Conservation (phyloP, 1,139 yeast genomes). For the Hanseniaspora uvarum region DNA sequence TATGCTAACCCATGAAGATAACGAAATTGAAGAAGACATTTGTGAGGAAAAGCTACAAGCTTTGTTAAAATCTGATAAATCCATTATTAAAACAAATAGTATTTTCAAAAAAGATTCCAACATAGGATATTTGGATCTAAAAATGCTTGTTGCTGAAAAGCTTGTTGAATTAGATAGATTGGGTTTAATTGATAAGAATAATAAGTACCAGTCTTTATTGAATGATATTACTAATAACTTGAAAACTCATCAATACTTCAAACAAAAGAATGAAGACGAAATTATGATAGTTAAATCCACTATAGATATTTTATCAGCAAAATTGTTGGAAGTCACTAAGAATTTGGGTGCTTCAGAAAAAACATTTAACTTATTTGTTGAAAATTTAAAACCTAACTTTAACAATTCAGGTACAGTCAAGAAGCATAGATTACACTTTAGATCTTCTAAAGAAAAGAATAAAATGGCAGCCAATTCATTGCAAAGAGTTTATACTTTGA, state of each 20-base stretch:
- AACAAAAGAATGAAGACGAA: conserved; percentile 54
- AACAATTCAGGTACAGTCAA: conserved; percentile 37
- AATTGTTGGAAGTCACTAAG: conserved; percentile 27
- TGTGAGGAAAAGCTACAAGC: conserved; percentile 39
- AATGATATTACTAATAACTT: conserved; percentile 82
- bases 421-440: conserved; percentile 36
- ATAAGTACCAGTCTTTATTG: conserved; percentile 67
- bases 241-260: conserved; percentile 62
- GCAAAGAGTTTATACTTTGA: conserved; percentile 54
- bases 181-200: conserved; percentile 55
- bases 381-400: conserved; percentile 51
- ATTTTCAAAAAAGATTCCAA: conserved; percentile 45
- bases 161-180: conserved; percentile 64
- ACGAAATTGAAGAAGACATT: conserved; percentile 44
- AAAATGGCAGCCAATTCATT: conserved; percentile 25
- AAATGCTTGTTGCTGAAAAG: conserved; percentile 64
- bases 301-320: conserved; percentile 40
- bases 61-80: conserved; percentile 34
- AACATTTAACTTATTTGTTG: conserved; percentile 56
- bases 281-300: conserved; percentile 52
- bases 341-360: conserved; percentile 53
- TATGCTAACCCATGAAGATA: conserved; percentile 20
- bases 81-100: conserved; percentile 24
- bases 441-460: conserved; percentile 45
- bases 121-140: conserved; percentile 63